phyloP scores from a whole-genome alignment of 208 protist species.

The Trypanosoma scelopori region DNA sequence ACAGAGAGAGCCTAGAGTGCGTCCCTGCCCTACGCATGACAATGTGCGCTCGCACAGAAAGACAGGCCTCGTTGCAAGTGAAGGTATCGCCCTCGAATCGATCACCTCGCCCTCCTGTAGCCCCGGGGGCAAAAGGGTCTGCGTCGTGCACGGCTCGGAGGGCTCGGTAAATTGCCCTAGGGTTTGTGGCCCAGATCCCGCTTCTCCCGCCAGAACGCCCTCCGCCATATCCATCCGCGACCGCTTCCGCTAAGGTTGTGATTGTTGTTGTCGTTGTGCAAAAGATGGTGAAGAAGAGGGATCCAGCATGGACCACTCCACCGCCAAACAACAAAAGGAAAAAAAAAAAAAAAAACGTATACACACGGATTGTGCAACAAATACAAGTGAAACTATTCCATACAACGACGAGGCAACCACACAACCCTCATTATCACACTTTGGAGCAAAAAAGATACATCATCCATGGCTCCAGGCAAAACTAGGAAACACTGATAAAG shows the following conservation, averaged over 20 bases:
- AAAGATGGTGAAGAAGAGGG: neutral
- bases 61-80: neutral
- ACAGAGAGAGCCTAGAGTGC: too few relatives aligned
- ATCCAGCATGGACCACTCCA: too few relatives aligned
- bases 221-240: constrained; percentile 14
- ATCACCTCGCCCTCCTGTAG: constrained; percentile 24
- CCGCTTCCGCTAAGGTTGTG: neutral
- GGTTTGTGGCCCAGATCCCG: neutral
- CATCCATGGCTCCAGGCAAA: too few relatives aligned
- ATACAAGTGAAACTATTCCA: neutral
- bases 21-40: neutral
- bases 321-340: neutral
- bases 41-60: neutral
- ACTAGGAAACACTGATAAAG: too few relatives aligned
- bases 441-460: too few relatives aligned
- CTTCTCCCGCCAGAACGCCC: neutral
- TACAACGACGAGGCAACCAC: too few relatives aligned
- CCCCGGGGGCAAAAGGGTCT: neutral
- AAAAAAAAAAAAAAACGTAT: constrained; percentile 12
- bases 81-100: neutral
- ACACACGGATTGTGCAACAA: constrained; percentile 2
- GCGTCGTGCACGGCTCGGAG: neutral
- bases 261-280: neutral
- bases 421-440: too few relatives aligned
- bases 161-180: constrained; percentile 1